Evolutionary conservation across 495 filamentous ascomycete species (phyloP).

Genomic region (Penicillium angulare): DNA sequence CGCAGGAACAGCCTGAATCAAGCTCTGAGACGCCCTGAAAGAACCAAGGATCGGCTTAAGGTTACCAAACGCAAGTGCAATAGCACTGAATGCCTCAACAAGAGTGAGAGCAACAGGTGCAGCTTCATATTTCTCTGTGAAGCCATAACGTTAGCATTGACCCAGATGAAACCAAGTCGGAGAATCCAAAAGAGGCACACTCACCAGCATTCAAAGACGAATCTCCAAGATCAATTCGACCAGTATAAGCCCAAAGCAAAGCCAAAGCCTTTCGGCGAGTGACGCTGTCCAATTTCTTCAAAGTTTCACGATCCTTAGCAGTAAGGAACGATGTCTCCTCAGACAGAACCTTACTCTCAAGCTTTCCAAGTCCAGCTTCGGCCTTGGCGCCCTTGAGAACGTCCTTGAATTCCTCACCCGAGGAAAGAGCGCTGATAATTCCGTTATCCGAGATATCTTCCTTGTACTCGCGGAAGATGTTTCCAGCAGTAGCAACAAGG

Average conservation of each 20-base stretch:
- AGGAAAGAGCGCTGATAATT: slow-evolving; percentile 75
- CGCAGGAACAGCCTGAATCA: slow-evolving; percentile 87
- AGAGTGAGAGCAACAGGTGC: slow-evolving; percentile 82
- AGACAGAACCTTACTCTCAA: slow-evolving; percentile 74
- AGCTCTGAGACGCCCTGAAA: slow-evolving; percentile 76
- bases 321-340: slow-evolving; percentile 49
- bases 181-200: no score
- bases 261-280: slow-evolving; percentile 80
- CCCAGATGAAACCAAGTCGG: not conserved
- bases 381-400: slow-evolving; percentile 69
- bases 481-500: slow-evolving; percentile 85
- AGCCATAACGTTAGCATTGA: not conserved
- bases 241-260: slow-evolving; percentile 92
- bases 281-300: slow-evolving; percentile 72
- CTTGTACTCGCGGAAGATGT: slow-evolving; percentile 88
- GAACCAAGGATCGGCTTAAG: slow-evolving; percentile 76
- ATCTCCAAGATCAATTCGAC: slow-evolving; percentile 77
- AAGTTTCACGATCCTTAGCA: slow-evolving; percentile 56
- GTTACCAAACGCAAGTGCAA: slow-evolving; percentile 83
- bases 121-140: slow-evolving; percentile 65
- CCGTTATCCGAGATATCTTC: slow-evolving; percentile 77
- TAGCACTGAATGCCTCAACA: slow-evolving; percentile 81
- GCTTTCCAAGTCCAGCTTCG: slow-evolving; percentile 71
- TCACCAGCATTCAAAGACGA: slow-evolving; percentile 56
- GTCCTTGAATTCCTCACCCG: slow-evolving; percentile 76